These are phyloP conservation scores for Claviceps pazoutovae DNA, from an alignment of 2,329 filamentous ascomycete genomes.

Conservation along the genomic window DNA sequence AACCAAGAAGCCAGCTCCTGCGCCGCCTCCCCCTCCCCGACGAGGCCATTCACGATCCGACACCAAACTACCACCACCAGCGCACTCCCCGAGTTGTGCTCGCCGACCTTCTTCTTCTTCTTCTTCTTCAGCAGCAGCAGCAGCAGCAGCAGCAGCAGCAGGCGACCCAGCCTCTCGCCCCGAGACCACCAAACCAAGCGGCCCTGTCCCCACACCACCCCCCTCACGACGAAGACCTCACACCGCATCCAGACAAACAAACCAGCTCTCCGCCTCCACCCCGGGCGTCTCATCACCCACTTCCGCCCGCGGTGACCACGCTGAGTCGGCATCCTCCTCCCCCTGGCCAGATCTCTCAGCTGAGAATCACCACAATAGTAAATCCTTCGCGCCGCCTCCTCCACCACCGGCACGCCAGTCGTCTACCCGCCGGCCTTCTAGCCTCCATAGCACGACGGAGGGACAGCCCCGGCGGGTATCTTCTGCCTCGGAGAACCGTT, in stretches of 20 bases:
- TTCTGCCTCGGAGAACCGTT: constrained; percentile 13
- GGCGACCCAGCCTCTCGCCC: constrained; percentile 35
- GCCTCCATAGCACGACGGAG: constrained; percentile 27
- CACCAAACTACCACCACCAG: constrained; percentile 18
- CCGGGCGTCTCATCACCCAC: constrained; percentile 8
- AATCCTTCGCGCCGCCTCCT: constrained; percentile 26
- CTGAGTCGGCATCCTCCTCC: constrained; percentile 8
- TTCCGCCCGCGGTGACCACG: constrained; percentile 6
- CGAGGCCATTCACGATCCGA: constrained; percentile 32
- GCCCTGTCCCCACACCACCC: constrained; percentile 36
- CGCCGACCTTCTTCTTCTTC: no score
- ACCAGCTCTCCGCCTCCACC: constrained; percentile 9
- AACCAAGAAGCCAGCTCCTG: constrained; percentile 31
- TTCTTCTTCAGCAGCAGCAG: no score
- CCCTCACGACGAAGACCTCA: constrained; percentile 39
- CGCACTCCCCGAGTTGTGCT: no score
- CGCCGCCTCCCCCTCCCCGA: constrained; percentile 38
- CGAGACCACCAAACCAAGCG: constrained; percentile 29
- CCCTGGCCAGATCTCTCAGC: neutral
- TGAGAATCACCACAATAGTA: constrained; percentile 5
- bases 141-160: constrained; percentile 5
- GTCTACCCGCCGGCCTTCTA: constrained; percentile 31
- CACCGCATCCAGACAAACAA: constrained; percentile 21
- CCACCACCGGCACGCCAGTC: constrained; percentile 31
- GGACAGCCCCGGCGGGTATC: constrained; percentile 16